Evolutionary conservation across 2,329 filamentous ascomycete species (phyloP).

Genomic region (Aspergillus sp.): DNA sequence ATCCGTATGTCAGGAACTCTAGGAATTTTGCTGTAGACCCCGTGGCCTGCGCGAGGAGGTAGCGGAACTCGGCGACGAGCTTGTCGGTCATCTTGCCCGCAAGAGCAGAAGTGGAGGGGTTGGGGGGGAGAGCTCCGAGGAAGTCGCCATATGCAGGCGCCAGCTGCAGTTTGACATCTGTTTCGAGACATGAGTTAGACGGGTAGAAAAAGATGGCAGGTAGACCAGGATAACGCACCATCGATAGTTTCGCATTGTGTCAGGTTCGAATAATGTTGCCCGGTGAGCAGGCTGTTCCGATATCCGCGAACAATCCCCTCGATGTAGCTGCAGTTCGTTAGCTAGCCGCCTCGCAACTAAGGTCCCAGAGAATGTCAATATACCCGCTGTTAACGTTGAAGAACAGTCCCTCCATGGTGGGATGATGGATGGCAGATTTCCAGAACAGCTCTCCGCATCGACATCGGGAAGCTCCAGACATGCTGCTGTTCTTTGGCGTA

Average conservation of each 20-base stretch:
- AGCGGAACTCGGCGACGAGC: conserved; percentile 94
- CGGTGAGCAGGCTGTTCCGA: conserved; percentile 86
- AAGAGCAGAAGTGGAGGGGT: conserved; percentile 92
- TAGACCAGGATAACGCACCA: conserved; percentile 55
- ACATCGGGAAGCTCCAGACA: conserved; percentile 8
- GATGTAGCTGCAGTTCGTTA: conserved; percentile 67
- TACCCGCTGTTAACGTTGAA: conserved; percentile 95
- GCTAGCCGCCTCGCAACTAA: not conserved
- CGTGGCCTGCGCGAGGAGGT: conserved; percentile 89
- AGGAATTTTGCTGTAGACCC: conserved; percentile 92
- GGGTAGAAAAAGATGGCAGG: not conserved
- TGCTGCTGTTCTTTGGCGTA: conserved; percentile 12
- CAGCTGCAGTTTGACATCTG: conserved; percentile 97
- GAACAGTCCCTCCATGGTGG: conserved; percentile 80
- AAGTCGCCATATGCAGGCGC: conserved; percentile 97
- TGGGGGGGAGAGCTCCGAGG: conserved; percentile 87
- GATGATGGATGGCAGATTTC: conserved; percentile 19
- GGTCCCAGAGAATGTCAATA: not conserved
- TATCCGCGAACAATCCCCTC: conserved; percentile 98
- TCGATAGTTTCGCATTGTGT: conserved; percentile 98
- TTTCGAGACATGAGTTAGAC: conserved; percentile 2
- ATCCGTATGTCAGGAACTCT: conserved; percentile 97
- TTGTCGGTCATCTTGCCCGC: conserved; percentile 97
- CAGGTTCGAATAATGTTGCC: conserved; percentile 90
- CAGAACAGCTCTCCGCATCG: conserved; percentile 14